Evolutionary conservation across 2,329 filamentous ascomycete species (phyloP).

Genomic region (Fusarium continuum): DNA sequence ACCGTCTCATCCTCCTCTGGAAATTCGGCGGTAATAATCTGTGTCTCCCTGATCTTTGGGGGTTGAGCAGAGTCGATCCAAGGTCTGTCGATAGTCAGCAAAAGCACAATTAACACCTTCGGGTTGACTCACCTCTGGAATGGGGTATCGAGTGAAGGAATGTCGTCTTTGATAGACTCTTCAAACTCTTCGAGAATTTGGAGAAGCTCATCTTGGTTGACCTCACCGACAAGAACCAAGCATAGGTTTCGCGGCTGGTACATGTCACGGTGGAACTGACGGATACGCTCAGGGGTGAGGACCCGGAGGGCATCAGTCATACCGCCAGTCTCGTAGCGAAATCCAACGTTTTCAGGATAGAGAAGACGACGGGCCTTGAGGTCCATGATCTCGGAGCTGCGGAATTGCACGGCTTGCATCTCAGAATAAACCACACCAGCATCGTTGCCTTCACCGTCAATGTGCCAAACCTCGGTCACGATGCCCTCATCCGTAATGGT

Average conservation of each 20-base stretch:
- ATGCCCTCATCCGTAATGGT: slow-evolving; percentile 93
- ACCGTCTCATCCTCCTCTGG: slow-evolving; percentile 96
- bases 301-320: slow-evolving; percentile 92
- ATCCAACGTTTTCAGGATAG: slow-evolving; percentile 90
- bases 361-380: slow-evolving; percentile 80
- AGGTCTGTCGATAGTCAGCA: slow-evolving; percentile 57
- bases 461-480: slow-evolving; percentile 94
- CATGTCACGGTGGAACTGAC: slow-evolving; percentile 95
- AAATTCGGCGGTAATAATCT: slow-evolving; percentile 84
- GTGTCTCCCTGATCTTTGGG: slow-evolving; percentile 74
- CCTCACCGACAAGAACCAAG: slow-evolving; percentile 89
- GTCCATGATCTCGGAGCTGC: slow-evolving; percentile 86
- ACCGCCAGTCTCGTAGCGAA: slow-evolving; percentile 97
- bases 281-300: slow-evolving; percentile 87
- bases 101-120: neutral
- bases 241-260: slow-evolving; percentile 97
- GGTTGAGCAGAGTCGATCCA: slow-evolving; percentile 91
- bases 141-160: slow-evolving; percentile 76
- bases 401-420: slow-evolving; percentile 96
- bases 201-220: slow-evolving; percentile 83
- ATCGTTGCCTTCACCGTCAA: slow-evolving; percentile 93
- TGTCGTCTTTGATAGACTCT: slow-evolving; percentile 81
- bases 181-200: slow-evolving; percentile 89
- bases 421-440: slow-evolving; percentile 98
- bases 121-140: slow-evolving; percentile 69